Percentiles rank a stretch among this genome's conserved stretches.
Evolutionary conservation across 768 basidiomycete genomes (phyloP).

Genomic region (Rhodotorula taiwanensis): DNA sequence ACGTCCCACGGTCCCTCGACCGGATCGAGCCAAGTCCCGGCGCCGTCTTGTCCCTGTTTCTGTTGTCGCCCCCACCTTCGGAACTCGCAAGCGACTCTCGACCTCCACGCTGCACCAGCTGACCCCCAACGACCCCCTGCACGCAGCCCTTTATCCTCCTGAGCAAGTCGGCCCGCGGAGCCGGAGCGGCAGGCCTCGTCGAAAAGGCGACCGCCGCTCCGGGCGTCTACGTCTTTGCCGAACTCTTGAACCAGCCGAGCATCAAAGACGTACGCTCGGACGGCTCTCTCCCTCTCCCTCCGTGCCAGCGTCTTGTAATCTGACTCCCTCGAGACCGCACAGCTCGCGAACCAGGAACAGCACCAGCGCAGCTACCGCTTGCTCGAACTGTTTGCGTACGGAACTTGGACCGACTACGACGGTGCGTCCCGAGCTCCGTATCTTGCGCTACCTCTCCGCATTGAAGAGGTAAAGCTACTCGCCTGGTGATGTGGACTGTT

Average conservation of each 20-base stretch:
- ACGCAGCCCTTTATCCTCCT: slow-evolving; percentile 75
- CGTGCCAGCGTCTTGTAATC: neutral
- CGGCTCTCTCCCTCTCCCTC: slow-evolving; percentile 7
- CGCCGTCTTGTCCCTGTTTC: no score
- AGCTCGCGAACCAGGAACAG: slow-evolving; percentile 66
- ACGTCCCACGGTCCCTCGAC: no score
- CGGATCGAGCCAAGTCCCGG: no score
- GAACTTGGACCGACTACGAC: slow-evolving; percentile 74
- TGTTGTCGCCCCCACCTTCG: neutral
- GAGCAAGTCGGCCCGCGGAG: slow-evolving; percentile 84
- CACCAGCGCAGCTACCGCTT: slow-evolving; percentile 58
- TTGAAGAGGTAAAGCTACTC: neutral
- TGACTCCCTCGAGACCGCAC: slow-evolving; percentile 5
- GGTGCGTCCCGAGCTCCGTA: slow-evolving; percentile 49
- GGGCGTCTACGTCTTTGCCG: slow-evolving; percentile 86
- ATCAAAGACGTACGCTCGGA: slow-evolving; percentile 80
- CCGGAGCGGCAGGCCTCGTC: slow-evolving; percentile 81
- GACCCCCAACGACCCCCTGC: neutral
- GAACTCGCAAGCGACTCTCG: neutral
- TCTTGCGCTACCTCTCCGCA: no score
- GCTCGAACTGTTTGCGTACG: slow-evolving; percentile 82
- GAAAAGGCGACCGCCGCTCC: slow-evolving; percentile 79
- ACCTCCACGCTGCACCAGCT: neutral
- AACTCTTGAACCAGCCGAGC: slow-evolving; percentile 72
- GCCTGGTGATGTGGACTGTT: neutral